phyloP scores from a whole-genome alignment of 2,329 filamentous ascomycete species.

The Ophiostoma tasmaniense region DNA sequence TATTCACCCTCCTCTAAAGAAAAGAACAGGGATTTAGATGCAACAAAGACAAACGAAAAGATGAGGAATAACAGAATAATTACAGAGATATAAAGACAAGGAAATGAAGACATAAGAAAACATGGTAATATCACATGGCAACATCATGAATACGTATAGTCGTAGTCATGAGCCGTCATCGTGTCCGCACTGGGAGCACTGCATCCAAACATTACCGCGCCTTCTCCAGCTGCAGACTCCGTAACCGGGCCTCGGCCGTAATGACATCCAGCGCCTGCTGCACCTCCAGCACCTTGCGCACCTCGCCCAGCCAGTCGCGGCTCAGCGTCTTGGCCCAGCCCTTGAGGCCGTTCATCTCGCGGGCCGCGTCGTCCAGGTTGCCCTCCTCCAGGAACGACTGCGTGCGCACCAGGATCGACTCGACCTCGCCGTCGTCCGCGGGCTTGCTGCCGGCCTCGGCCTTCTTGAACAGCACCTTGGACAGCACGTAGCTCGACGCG shows the following conservation, averaged over 20 bases:
- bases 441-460: conserved; percentile 68
- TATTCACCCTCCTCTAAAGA: background rate
- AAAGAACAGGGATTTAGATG: background rate
- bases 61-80: conserved; percentile 1
- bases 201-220: conserved; percentile 7
- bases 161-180: background rate
- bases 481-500: conserved; percentile 79
- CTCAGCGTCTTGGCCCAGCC: conserved; percentile 96
- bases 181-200: background rate
- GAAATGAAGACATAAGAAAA: background rate
- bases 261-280: conserved; percentile 95
- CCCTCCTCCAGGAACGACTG: conserved; percentile 90
- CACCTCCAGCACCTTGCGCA: conserved; percentile 86
- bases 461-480: conserved; percentile 96
- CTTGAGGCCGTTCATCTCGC: conserved; percentile 87
- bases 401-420: conserved; percentile 83
- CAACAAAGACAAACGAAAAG: background rate
- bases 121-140: conserved; percentile 2
- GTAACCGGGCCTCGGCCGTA: conserved; percentile 78
- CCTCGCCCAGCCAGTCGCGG: conserved; percentile 87
- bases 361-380: conserved; percentile 78
- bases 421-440: conserved; percentile 53
- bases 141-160: background rate
- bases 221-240: conserved; percentile 77
- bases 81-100: conserved; percentile 3